These are phyloP conservation scores for Colletotrichum sp. DNA, from an alignment of 2,329 filamentous ascomycete genomes.

Conservation along the genomic window DNA sequence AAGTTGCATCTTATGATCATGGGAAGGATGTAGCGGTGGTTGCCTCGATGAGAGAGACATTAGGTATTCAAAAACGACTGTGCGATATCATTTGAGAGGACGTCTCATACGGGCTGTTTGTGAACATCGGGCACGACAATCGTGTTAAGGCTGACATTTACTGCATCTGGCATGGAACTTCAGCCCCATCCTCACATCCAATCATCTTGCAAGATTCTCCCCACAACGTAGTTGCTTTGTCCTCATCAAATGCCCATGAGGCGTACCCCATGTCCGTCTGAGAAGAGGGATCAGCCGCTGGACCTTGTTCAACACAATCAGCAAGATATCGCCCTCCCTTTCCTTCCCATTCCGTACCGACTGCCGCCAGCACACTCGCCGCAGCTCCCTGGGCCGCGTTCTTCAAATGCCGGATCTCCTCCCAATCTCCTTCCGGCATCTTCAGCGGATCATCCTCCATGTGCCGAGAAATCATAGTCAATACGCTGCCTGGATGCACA, in stretches of 20 bases:
- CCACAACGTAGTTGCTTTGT: neutral
- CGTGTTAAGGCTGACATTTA: too few species aligned
- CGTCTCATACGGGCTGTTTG: too few species aligned
- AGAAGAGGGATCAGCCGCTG: neutral
- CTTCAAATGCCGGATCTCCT: neutral
- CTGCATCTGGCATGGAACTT: neutral
- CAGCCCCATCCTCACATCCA: neutral
- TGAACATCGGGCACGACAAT: too few species aligned
- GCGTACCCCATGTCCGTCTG: slow-evolving; percentile 18
- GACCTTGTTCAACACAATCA: neutral
- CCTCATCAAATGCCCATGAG: slow-evolving; percentile 15
- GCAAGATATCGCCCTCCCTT: slow-evolving; percentile 42
- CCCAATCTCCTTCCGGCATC: neutral
- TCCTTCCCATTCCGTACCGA: slow-evolving; percentile 38
- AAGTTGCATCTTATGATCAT: too few species aligned
- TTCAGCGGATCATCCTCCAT: neutral
- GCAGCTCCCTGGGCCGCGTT: slow-evolving; percentile 44
- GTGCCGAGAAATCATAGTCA: neutral
- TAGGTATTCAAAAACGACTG: too few species aligned
- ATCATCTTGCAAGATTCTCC: neutral
- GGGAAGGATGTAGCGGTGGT: too few species aligned
- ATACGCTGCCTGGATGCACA: slow-evolving; percentile 48
- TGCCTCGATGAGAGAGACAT: too few species aligned
- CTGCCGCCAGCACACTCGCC: slow-evolving; percentile 41
- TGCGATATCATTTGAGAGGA: too few species aligned